These are phyloP conservation scores for Podospora didyma DNA, from an alignment of 495 filamentous ascomycete genomes.

Conservation along the genomic window DNA sequence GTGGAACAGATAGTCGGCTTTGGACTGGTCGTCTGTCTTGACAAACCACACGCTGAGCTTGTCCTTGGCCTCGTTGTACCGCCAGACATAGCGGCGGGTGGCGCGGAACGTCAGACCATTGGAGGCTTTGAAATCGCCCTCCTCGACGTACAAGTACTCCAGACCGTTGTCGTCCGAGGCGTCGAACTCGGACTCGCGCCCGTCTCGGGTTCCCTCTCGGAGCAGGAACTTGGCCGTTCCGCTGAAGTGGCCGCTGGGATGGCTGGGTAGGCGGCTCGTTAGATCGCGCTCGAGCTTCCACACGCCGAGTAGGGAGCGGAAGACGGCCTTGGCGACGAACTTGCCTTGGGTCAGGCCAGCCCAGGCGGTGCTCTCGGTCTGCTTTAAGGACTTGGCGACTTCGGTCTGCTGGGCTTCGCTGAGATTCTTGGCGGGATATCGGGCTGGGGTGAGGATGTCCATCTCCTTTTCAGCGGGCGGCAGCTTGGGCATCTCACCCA, in stretches of 20 bases:
- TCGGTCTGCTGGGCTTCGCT: slow-evolving; percentile 19
- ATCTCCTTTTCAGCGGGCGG: slow-evolving; percentile 34
- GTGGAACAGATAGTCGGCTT: slow-evolving; percentile 66
- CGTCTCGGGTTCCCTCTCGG: slow-evolving; percentile 45
- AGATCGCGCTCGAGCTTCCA: slow-evolving; percentile 60
- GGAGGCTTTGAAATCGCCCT: slow-evolving; percentile 52
- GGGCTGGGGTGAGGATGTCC: slow-evolving; percentile 43
- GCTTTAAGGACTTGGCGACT: slow-evolving; percentile 23
- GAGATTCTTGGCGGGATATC: slow-evolving; percentile 28
- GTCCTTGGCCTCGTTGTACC: slow-evolving; percentile 52
- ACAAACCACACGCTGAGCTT: slow-evolving; percentile 65
- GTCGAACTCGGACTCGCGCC: slow-evolving; percentile 36
- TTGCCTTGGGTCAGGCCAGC: slow-evolving; percentile 32
- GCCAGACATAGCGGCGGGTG: slow-evolving; percentile 53
- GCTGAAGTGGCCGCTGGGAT: slow-evolving; percentile 56
- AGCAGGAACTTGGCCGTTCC: slow-evolving; percentile 64
- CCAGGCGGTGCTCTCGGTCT: slow-evolving; percentile 29
- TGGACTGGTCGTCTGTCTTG: slow-evolving; percentile 49
- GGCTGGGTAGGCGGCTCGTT: slow-evolving; percentile 38
- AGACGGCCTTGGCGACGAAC: slow-evolving; percentile 60
- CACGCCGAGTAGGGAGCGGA: slow-evolving; percentile 67
- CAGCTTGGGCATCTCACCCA: slow-evolving; percentile 24
- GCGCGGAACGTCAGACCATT: slow-evolving; percentile 45
- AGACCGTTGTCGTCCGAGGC: slow-evolving; percentile 34
- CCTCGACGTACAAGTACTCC: slow-evolving; percentile 67